Conservation (phyloP, 257 asterid species). For the Oldenlandia corymbosa region DNA sequence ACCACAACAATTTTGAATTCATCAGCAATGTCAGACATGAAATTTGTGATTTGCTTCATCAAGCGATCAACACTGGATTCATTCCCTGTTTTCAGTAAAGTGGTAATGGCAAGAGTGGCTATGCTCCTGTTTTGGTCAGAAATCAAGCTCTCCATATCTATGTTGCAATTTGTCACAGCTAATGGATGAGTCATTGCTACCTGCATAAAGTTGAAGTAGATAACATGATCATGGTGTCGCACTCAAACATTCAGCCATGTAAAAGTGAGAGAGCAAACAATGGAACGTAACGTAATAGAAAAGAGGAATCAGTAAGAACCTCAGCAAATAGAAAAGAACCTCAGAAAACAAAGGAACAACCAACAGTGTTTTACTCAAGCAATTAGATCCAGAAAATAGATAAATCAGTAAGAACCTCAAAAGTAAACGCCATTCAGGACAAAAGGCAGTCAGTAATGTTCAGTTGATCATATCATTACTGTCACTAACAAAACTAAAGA, state of each 20-base stretch:
- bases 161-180: slow-evolving; percentile 92
- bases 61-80: slow-evolving; percentile 92
- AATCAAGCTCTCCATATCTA: slow-evolving; percentile 96
- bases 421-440: not conserved
- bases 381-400: not conserved
- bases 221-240: not conserved
- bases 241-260: not conserved
- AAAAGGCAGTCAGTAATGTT: not conserved
- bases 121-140: slow-evolving; percentile 92
- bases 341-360: too few species aligned
- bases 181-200: slow-evolving; percentile 93
- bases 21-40: slow-evolving; percentile 97
- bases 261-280: slow-evolving; percentile 1
- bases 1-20: slow-evolving; percentile 97
- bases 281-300: not conserved
- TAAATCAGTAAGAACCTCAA: too few species aligned
- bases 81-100: slow-evolving; percentile 88
- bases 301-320: too few species aligned
- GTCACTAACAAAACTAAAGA: too few species aligned
- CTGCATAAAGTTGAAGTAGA: slow-evolving; percentile 35
- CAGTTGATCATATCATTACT: not conserved
- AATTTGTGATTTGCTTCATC: slow-evolving; percentile 89
- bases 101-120: slow-evolving; percentile 91
- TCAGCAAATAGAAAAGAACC: too few species aligned
- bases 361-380: too few species aligned